Evolutionary conservation across 2,329 filamentous ascomycete genomes (phyloP).

Genomic region (Cladosporium sphaerospermum): DNA sequence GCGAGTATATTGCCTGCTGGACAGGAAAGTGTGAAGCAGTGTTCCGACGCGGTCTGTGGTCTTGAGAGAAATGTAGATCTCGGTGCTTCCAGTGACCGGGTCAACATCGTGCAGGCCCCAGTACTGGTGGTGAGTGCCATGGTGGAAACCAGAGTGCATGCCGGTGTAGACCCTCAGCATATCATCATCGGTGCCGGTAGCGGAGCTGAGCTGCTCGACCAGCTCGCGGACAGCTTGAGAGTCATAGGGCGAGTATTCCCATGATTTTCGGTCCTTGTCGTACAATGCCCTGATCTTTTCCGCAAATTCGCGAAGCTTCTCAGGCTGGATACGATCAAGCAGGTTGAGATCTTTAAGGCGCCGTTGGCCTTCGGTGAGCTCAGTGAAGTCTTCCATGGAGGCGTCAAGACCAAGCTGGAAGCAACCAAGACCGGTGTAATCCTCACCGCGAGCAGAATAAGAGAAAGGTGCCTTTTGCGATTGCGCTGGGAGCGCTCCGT

Average conservation of each 20-base stretch:
- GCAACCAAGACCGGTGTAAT: constrained; percentile 20
- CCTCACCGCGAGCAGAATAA: constrained; percentile 8
- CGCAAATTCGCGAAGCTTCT: constrained; percentile 28
- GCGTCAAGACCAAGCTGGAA: constrained; percentile 43
- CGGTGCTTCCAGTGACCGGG: constrained; percentile 21
- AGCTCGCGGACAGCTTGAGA: constrained; percentile 17
- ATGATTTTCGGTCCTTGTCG: constrained; percentile 8
- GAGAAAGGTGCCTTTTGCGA: constrained; percentile 12
- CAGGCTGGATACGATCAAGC: constrained; percentile 32
- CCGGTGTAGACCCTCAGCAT: constrained; percentile 18
- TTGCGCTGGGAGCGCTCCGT: constrained; percentile 7
- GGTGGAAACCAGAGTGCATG: constrained; percentile 22
- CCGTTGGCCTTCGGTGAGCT: constrained; percentile 40
- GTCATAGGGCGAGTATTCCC: constrained; percentile 9
- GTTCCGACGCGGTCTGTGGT: constrained; percentile 38
- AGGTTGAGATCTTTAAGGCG: constrained; percentile 37
- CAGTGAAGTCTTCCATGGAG: constrained; percentile 36
- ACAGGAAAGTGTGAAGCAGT: constrained; percentile 42
- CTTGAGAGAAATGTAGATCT: constrained; percentile 41
- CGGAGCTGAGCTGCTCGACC: constrained; percentile 15
- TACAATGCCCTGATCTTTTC: constrained; percentile 20
- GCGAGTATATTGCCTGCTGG: constrained; percentile 34
- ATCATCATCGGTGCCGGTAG: constrained; percentile 12
- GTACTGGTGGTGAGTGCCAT: constrained; percentile 16
- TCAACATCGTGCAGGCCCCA: constrained; percentile 21